These are phyloP conservation scores for Phytophthora idaei DNA, from an alignment of 352 stramenopile genomes.

Conservation along the genomic window DNA sequence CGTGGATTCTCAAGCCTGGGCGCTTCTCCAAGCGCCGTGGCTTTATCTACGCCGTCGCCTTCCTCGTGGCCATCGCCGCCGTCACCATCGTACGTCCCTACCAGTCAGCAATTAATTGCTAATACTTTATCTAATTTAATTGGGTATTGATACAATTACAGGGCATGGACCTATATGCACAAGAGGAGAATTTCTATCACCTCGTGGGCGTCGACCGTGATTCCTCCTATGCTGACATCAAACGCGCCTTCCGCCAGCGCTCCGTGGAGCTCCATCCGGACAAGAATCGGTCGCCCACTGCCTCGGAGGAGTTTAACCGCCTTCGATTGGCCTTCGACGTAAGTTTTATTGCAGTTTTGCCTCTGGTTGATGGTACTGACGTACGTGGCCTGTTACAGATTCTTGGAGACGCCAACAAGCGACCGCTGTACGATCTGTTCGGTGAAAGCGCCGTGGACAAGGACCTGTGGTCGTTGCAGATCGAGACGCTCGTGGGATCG, in stretches of 20 bases:
- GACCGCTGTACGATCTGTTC: slow-evolving; percentile 97
- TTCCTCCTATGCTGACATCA: slow-evolving; percentile 94
- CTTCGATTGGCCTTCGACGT: slow-evolving; percentile 96
- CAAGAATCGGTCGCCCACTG: slow-evolving; percentile 94
- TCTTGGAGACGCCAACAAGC: slow-evolving; percentile 90
- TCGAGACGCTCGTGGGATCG: slow-evolving; percentile 91
- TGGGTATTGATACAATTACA: slow-evolving; percentile 17
- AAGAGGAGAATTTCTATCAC: slow-evolving; percentile 95
- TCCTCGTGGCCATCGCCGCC: slow-evolving; percentile 91
- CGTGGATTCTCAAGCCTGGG: slow-evolving; percentile 95
- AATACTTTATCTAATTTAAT: background rate
- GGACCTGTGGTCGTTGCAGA: slow-evolving; percentile 86
- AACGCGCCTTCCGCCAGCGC: slow-evolving; percentile 95
- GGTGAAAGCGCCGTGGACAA: slow-evolving; percentile 90
- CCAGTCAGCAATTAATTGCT: slow-evolving; percentile 1
- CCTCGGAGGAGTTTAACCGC: slow-evolving; percentile 92
- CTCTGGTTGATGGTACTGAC: slow-evolving; percentile 8
- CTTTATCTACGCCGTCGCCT: slow-evolving; percentile 95
- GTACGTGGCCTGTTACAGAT: slow-evolving; percentile 28
- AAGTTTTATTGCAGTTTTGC: slow-evolving; percentile 10
- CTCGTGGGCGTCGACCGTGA: slow-evolving; percentile 91
- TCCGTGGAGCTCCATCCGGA: slow-evolving; percentile 96
- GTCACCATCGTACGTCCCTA: slow-evolving; percentile 88
- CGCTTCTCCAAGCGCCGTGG: slow-evolving; percentile 92
- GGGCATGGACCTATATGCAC: slow-evolving; percentile 87